These are phyloP conservation scores for Mycena floridula DNA, from an alignment of 768 basidiomycete genomes.

Conservation along the genomic window DNA sequence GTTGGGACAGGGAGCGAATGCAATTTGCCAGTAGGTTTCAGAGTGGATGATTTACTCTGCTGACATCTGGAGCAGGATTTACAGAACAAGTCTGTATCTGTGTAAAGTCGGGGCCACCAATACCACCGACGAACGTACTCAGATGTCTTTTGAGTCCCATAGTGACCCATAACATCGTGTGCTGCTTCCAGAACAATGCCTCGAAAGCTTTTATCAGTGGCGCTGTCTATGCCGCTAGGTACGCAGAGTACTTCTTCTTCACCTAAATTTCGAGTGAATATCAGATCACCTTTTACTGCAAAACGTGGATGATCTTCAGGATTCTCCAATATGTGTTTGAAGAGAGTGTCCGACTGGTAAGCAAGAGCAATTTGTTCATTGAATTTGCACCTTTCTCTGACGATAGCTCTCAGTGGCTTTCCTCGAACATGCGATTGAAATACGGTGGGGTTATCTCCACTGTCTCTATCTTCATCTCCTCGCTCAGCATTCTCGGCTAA, in stretches of 20 bases:
- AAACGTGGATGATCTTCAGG: not conserved
- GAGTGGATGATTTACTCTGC: not conserved
- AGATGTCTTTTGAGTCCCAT: too few species aligned
- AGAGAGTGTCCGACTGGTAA: not conserved
- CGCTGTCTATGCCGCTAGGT: not conserved
- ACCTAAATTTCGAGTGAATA: not conserved
- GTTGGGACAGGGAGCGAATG: not conserved
- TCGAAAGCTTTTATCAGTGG: too few species aligned
- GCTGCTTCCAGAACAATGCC: not conserved
- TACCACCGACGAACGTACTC: too few species aligned
- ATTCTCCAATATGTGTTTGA: not conserved
- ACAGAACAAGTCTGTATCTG: not conserved
- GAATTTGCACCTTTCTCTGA: not conserved
- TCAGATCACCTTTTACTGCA: not conserved
- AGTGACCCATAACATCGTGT: not conserved
- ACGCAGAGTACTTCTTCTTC: not conserved
- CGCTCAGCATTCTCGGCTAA: not conserved
- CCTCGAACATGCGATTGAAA: not conserved
- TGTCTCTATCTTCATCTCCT: not conserved
- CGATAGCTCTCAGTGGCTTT: not conserved
- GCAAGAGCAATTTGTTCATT: not conserved
- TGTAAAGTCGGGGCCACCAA: constrained; percentile 19
- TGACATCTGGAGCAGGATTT: not conserved
- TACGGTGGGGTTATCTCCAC: not conserved
- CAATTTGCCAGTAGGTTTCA: not conserved